These are phyloP conservation scores for Malassezia caprae DNA, from an alignment of 1,284 basidiomycete species.

Conservation along the genomic window DNA sequence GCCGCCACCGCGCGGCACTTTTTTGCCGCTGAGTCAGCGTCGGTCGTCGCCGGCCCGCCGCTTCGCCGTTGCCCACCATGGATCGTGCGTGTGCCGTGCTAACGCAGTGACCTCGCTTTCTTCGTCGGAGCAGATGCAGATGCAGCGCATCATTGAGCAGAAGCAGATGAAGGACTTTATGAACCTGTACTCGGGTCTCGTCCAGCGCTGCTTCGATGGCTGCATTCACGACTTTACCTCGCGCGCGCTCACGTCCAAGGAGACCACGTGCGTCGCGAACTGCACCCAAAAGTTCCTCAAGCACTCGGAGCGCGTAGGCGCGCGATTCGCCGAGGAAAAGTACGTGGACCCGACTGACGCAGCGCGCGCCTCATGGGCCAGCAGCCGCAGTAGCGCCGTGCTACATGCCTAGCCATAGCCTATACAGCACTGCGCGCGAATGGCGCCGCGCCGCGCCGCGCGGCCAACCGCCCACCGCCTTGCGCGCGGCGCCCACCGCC, in stretches of 20 bases:
- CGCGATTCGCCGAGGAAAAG: constrained; percentile 58
- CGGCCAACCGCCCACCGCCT: no score
- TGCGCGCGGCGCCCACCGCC: no score
- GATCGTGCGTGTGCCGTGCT: constrained; percentile 20
- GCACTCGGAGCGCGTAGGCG: constrained; percentile 86
- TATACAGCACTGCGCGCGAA: no score
- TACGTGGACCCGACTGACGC: constrained; percentile 16
- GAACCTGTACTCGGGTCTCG: constrained; percentile 86
- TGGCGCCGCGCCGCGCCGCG: background rate
- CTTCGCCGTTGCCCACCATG: constrained; percentile 18
- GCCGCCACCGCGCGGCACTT: background rate
- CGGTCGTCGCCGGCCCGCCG: constrained; percentile 1
- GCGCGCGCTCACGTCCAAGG: constrained; percentile 83
- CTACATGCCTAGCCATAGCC: no score
- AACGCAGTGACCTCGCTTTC: constrained; percentile 39
- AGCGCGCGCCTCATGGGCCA: constrained; percentile 17
- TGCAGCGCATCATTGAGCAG: constrained; percentile 45
- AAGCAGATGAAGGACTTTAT: constrained; percentile 95
- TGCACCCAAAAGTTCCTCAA: constrained; percentile 89
- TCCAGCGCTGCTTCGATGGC: constrained; percentile 86
- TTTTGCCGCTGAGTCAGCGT: constrained; percentile 20
- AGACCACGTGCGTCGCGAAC: constrained; percentile 58
- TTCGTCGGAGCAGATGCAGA: constrained; percentile 39
- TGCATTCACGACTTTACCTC: constrained; percentile 96
- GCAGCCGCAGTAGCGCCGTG: constrained; percentile 5